Base-by-base conservation (phyloP, 2,329 filamentous ascomycete genomes). In the Aspergillus sp. region DNA sequence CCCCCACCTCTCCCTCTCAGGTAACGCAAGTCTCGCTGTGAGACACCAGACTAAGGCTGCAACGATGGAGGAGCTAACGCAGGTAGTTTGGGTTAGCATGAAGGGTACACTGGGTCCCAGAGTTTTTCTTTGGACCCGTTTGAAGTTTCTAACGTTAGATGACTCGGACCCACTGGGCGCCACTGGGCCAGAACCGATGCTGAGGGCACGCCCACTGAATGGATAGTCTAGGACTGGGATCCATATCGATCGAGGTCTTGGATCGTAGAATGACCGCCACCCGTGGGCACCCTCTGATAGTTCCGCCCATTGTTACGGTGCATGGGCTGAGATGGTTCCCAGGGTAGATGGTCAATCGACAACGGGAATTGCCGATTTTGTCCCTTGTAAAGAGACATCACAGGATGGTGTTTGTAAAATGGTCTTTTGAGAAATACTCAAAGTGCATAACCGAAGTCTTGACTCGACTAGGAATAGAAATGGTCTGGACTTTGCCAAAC, bases 81-180 rank as follows among this genome's bases (percentile, higher is more conserved):
- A 50, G 47, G 47, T 50, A 50, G 47, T 50, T 30, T n/a, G 47
- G 25, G 47, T 50, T 50, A 50, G 47, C 47, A 50, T n/a, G 25
- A 36, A 50, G 23, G 23, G 47, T 50, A n/a, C 4, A 32, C 47
- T 50, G 47, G 47, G 28, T 50, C 47, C 47, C 47, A 50, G 25
- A 30, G 47, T 50, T 50, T 32, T 50, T 50, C n/a, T n/a, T 50
- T 32, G 47, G 47, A 50, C 47, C 25, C 47, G 47, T 28, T 19
- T 50, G 47, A 50, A 50, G 47, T 50, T 50, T 50, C 47, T 50
- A 50, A 50, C 47, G 47, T 32, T 50, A 32, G 47, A 50, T 17
- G n/a, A 50, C 47, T 50, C 12, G 47, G 47, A 9, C 23, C 47
- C 47, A 50, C 25, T 28, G 25, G 28, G 23, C 12, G 25, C 47